Base-by-base conservation (phyloP, 2,329 filamentous ascomycete species). In the Fusarium sp. region DNA sequence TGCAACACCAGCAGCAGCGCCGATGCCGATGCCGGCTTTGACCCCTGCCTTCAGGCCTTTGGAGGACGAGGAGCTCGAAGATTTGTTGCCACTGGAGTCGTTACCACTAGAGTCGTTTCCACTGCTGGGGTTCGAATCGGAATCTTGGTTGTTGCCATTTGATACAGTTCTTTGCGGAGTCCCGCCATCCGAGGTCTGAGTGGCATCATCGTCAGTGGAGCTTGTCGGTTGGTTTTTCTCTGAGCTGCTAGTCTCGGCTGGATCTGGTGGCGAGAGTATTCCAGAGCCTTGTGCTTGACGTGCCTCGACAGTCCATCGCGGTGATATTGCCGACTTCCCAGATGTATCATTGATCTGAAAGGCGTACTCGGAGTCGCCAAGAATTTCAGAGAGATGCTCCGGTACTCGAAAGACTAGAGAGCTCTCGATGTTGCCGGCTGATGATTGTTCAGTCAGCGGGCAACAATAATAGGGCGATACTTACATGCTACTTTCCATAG, bases 351-450 rank as follows among this genome's bases (percentile, higher is more conserved):
- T 60, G 25, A 60, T 43, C n/a, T 60, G 57, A 45, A 60, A 60
- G 23, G 57, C 57, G 39, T 60, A 60, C 57, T 60, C 37, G 9
- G 57, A 60, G 57, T 45, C 57, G 1, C 57, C 57, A 7, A 43
- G 37, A 4, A 60, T 45, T 9, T 60, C 16, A 6, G 57, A 60
- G 35, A 59, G 57, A 18, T 60, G 20, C 11, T 60, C 57, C 8
- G 57, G 57, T n/a, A 60, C 25, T 3, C 57, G 27, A 27, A 60
- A 60, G 27, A 60, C 57, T 11, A 60, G 57, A 14, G 57, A 60
- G 10, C 37, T 60, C 23, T 60, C 57, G 9, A 39, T 45, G 7
- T 60, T 60, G 5, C 11, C 39, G 10, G 57, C 57, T 60, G 35
- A 10, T 18, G 3, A 16, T 13, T 2, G 2, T 32, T 32, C 2